phyloP scores from a whole-genome alignment of 805 yeast genomes.

The Wickerhamiella allomyrinae region DNA sequence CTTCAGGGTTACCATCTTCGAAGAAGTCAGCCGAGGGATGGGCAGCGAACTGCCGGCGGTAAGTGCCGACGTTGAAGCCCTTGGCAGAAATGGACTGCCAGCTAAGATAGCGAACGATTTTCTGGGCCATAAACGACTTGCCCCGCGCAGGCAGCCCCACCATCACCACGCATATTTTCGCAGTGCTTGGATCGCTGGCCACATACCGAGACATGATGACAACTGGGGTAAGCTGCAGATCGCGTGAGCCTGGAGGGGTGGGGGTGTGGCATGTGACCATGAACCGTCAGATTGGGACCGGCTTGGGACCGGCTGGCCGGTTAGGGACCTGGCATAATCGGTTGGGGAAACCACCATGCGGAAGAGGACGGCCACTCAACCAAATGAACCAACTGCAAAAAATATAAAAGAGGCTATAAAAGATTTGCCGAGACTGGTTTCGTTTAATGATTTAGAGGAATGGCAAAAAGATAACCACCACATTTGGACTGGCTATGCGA shows the following conservation, averaged over 20 bases:
- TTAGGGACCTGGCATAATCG: too few relatives aligned
- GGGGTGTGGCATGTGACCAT: too few relatives aligned
- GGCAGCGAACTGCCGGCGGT: slow-evolving; percentile 51
- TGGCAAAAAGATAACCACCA: slow-evolving; percentile 69
- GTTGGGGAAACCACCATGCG: too few relatives aligned
- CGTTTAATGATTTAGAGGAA: slow-evolving; percentile 37
- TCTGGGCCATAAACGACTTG: slow-evolving; percentile 86
- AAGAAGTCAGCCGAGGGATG: slow-evolving; percentile 69
- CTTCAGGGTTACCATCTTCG: slow-evolving; percentile 50
- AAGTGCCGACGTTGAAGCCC: slow-evolving; percentile 80
- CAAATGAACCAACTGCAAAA: too few relatives aligned
- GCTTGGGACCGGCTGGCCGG: too few relatives aligned
- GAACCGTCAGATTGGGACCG: too few relatives aligned
- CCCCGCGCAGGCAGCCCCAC: slow-evolving; percentile 51
- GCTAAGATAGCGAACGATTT: slow-evolving; percentile 77
- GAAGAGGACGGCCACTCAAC: too few relatives aligned
- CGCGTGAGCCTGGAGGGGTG: slow-evolving; percentile 1
- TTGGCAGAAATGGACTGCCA: slow-evolving; percentile 84
- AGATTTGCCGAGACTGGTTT: background rate
- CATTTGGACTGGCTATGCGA: slow-evolving; percentile 51
- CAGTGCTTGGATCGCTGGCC: slow-evolving; percentile 16
- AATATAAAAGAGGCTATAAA: too few relatives aligned
- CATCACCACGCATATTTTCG: slow-evolving; percentile 21
- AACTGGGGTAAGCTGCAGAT: background rate
- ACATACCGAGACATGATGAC: slow-evolving; percentile 10